Evolutionary conservation across 306 rosid genomes (phyloP).

Genomic region (Vigna trinervia): DNA sequence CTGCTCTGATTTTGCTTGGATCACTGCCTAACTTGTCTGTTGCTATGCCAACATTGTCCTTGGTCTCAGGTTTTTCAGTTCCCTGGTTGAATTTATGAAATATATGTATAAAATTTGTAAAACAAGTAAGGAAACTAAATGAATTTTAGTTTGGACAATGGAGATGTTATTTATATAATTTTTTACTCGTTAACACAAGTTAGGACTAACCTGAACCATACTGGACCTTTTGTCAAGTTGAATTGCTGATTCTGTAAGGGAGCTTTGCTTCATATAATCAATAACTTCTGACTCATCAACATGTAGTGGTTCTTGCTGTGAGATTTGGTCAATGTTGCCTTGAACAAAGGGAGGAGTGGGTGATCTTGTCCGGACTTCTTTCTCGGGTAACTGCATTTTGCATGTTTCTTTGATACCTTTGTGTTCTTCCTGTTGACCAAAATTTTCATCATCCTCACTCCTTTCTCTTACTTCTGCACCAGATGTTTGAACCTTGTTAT

Average conservation of each 20-base stretch:
- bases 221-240: background rate
- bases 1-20: too few species aligned
- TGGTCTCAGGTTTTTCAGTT: background rate
- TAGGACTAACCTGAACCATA: conserved; percentile 12
- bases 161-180: too few species aligned
- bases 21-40: background rate
- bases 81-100: too few species aligned
- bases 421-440: background rate
- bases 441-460: background rate
- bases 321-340: background rate
- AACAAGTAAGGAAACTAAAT: too few species aligned
- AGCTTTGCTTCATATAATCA: background rate
- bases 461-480: background rate
- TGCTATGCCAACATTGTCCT: background rate
- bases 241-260: background rate
- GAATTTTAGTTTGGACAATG: background rate
- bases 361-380: background rate
- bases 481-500: background rate
- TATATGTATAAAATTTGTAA: too few species aligned
- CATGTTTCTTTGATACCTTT: background rate
- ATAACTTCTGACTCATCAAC: background rate
- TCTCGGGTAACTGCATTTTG: background rate
- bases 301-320: background rate
- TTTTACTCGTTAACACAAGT: too few species aligned
- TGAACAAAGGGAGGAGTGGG: background rate